A percentile compares a stretch with the other conserved stretches of the same genome.
Evolutionary conservation across 768 basidiomycete genomes (phyloP).

Genomic region (Rubroboletus pulcherrimus): DNA sequence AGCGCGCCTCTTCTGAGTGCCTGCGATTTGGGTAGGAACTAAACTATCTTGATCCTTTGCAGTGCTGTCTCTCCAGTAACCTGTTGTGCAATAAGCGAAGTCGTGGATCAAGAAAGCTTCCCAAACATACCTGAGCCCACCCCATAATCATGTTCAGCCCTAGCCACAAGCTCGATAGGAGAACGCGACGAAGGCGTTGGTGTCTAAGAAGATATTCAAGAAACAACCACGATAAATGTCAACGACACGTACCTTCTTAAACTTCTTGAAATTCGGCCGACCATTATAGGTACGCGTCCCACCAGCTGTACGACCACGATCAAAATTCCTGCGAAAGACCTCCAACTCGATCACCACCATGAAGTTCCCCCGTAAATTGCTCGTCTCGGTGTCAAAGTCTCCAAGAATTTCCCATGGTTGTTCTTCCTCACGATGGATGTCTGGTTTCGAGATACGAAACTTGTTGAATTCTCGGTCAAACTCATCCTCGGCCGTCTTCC

Average conservation of each 20-base stretch:
- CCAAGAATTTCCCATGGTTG: slow-evolving; percentile 59
- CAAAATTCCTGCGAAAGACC: slow-evolving; percentile 36
- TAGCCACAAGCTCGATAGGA: slow-evolving; percentile 50
- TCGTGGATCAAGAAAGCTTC: neutral
- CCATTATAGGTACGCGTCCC: slow-evolving; percentile 41
- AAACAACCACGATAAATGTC: slow-evolving; percentile 6
- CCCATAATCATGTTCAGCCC: slow-evolving; percentile 51
- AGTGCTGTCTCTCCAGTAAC: slow-evolving; percentile 51
- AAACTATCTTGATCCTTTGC: slow-evolving; percentile 15
- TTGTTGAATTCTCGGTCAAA: slow-evolving; percentile 82
- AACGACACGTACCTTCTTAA: slow-evolving; percentile 54
- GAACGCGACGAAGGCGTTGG: slow-evolving; percentile 21
- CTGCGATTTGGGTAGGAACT: slow-evolving; percentile 15
- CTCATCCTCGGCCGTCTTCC: slow-evolving; percentile 53
- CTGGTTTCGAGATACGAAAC: slow-evolving; percentile 65
- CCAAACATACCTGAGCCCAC: slow-evolving; percentile 45
- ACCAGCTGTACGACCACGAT: slow-evolving; percentile 17
- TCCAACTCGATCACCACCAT: slow-evolving; percentile 75
- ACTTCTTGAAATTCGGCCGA: slow-evolving; percentile 71
- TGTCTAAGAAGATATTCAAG: slow-evolving; percentile 23
- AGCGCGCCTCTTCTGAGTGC: slow-evolving; percentile 23
- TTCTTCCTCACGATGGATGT: slow-evolving; percentile 43
- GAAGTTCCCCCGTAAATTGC: slow-evolving; percentile 66
- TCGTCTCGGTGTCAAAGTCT: slow-evolving; percentile 58
- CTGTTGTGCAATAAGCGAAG: slow-evolving; percentile 30